Evolutionary conservation across 805 yeast genomes (phyloP), one percentile per base, ranked within the genome.

Genomic region (Candida xiaguanensis): DNA sequence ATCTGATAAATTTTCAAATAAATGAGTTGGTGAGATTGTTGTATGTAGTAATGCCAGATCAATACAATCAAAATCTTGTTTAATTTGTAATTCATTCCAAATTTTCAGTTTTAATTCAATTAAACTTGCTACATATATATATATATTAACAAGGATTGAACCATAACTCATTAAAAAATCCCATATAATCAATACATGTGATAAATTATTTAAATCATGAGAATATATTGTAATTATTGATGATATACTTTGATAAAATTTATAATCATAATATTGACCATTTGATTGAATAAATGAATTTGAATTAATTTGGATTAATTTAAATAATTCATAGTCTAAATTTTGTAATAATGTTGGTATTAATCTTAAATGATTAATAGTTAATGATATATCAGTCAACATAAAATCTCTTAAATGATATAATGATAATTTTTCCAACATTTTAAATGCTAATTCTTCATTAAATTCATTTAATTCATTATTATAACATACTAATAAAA

Each of bases 361-460:
- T 15, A 90, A 58, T 14, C 64, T 58, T 41, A 89, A 61, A 40
- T 86, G 89, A 38, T 73, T 75, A 8, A 87, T 58, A 1, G 95
- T 74, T 7, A 85, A 75, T 19, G 74, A 72, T 29, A 91, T 70
- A 16, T 78, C 74, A 4, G 81, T 74, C 58, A 86, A 70, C 95
- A 91, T 84, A 55, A 80, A 93, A 59, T 91, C 99, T 34, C 98
- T 69, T 31, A 93, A 61, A 53, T 80, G 85, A 38, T 63, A 47
- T 7, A 84, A 47, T 0, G 93, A 70, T 34, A 88, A 63, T 22
- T 61, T 55, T 40, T 79, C 82, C 36, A 90, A 61, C 5, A 79
- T 51, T 15, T 52, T 52, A 42, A 67, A 74, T 2, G 72, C 59
- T 26, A 53, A 37, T n/a, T 43, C 39, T 49, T 63, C 68, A 34